Evolutionary conservation across 1,284 basidiomycete species (phyloP).

Genomic region (Cystobasidiaceae sp.): DNA sequence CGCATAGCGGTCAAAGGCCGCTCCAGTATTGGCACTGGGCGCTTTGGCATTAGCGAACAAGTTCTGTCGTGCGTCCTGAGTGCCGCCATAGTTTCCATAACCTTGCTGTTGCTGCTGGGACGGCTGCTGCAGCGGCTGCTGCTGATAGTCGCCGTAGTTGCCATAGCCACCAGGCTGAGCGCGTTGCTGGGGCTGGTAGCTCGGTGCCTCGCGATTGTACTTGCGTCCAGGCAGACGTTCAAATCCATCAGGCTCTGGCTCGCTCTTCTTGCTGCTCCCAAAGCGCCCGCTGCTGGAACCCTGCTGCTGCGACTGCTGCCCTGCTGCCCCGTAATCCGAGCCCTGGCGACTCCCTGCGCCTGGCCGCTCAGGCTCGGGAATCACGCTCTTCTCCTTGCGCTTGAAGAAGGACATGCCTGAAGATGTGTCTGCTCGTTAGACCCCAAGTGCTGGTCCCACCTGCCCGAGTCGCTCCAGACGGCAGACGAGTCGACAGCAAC

Average conservation of each 20-base stretch:
- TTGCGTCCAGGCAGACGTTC: conserved; percentile 6
- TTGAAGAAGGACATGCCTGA: conserved; percentile 37
- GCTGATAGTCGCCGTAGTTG: conserved; percentile 27
- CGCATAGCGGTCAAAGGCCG: conserved; percentile 13
- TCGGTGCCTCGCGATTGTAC: conserved; percentile 17
- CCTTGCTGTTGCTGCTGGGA: background rate
- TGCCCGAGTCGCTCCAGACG: too few species aligned
- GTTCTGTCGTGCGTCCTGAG: background rate
- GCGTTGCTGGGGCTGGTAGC: conserved; percentile 8
- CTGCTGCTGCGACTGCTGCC: background rate
- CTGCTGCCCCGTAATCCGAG: too few species aligned
- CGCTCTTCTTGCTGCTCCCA: conserved; percentile 33
- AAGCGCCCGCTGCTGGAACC: background rate
- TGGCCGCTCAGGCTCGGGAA: conserved; percentile 34
- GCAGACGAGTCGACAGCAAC: too few species aligned
- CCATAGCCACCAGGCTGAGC: conserved; percentile 13
- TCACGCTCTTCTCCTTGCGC: conserved; percentile 37
- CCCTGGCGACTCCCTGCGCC: background rate
- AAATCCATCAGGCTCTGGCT: conserved; percentile 13
- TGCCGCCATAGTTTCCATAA: conserved; percentile 3
- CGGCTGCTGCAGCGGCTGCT: background rate
- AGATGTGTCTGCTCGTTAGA: background rate
- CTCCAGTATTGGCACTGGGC: conserved; percentile 7
- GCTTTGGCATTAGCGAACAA: conserved; percentile 30
- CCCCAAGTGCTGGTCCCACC: too few species aligned